These are phyloP conservation scores for Ophiostoma ulmi DNA, from an alignment of 2,329 filamentous ascomycete species.

Conservation along the genomic window DNA sequence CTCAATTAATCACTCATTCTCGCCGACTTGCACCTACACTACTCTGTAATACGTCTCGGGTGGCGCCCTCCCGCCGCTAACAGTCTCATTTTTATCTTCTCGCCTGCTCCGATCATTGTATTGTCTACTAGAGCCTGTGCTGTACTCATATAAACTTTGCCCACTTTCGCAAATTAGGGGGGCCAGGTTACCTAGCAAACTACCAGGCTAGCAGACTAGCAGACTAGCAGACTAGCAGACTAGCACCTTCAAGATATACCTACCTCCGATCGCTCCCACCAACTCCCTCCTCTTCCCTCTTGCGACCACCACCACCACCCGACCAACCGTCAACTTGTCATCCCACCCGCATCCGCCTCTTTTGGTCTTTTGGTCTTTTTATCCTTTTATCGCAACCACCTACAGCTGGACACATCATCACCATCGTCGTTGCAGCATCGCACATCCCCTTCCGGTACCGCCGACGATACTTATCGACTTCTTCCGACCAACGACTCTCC, in stretches of 20 bases:
- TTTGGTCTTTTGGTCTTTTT: too few relatives aligned
- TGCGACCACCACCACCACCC: conserved; percentile 7
- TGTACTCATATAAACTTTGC: conserved; percentile 1
- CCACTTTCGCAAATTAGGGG: conserved; percentile 24
- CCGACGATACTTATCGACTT: not conserved
- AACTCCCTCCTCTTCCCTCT: conserved; percentile 5
- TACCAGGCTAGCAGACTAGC: not conserved
- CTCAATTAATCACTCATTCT: not conserved
- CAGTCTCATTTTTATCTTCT: not conserved
- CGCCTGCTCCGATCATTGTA: conserved; percentile 13
- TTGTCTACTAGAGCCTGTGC: too few relatives aligned
- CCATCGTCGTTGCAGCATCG: not conserved
- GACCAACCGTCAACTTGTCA: not conserved
- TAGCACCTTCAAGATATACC: conserved; percentile 2
- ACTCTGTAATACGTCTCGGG: not conserved
- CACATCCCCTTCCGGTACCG: not conserved
- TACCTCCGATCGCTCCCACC: conserved; percentile 12
- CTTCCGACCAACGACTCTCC: not conserved
- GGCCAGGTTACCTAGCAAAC: conserved; percentile 6
- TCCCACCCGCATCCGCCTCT: not conserved
- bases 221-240: not conserved
- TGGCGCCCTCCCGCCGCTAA: not conserved
- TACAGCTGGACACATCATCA: not conserved
- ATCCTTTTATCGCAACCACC: not conserved
- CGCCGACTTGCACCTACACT: not conserved